Conservation (phyloP, 768 basidiomycete species). For the Leccinum fibrillosum region DNA sequence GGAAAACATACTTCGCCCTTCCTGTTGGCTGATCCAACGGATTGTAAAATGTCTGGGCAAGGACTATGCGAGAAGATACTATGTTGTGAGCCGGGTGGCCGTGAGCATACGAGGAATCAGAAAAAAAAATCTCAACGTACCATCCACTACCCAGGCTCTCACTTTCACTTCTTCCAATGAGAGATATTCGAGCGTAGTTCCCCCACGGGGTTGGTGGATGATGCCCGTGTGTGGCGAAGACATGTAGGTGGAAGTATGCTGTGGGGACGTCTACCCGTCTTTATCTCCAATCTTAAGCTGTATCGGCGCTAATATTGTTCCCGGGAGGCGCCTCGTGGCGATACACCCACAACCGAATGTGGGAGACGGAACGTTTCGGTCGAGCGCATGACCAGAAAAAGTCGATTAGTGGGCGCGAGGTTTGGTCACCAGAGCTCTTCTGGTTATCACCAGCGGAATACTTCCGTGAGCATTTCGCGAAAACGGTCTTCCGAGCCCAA, state of each 20-base stretch:
- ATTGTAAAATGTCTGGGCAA: slow-evolving; percentile 43
- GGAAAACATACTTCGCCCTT: slow-evolving; percentile 55
- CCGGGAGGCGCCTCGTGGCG: not conserved
- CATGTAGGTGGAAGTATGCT: slow-evolving; percentile 16
- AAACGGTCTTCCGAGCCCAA: not conserved
- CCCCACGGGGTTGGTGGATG: slow-evolving; percentile 27
- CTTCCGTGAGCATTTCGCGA: not conserved
- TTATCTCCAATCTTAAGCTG: slow-evolving; percentile 14
- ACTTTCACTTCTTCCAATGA: slow-evolving; percentile 41
- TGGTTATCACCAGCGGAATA: slow-evolving; percentile 12
- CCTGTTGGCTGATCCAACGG: slow-evolving; percentile 34
- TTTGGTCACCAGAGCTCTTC: too few relatives aligned
- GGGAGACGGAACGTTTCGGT: not conserved
- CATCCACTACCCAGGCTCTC: slow-evolving; percentile 41
- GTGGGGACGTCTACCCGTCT: not conserved
- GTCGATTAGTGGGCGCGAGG: not conserved
- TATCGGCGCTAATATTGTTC: not conserved
- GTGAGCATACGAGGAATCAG: not conserved
- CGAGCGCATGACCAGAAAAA: not conserved
- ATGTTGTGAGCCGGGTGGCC: not conserved
- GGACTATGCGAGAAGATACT: slow-evolving; percentile 45
- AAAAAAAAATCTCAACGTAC: slow-evolving; percentile 22
- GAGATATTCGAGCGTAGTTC: slow-evolving; percentile 29
- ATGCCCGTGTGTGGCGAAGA: slow-evolving; percentile 26
- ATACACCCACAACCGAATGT: slow-evolving; percentile 2